Percentiles rank a stretch among this genome's conserved stretches.
Evolutionary conservation across 331 rosid genomes (phyloP).

Genomic region (Spiraea crenata): DNA sequence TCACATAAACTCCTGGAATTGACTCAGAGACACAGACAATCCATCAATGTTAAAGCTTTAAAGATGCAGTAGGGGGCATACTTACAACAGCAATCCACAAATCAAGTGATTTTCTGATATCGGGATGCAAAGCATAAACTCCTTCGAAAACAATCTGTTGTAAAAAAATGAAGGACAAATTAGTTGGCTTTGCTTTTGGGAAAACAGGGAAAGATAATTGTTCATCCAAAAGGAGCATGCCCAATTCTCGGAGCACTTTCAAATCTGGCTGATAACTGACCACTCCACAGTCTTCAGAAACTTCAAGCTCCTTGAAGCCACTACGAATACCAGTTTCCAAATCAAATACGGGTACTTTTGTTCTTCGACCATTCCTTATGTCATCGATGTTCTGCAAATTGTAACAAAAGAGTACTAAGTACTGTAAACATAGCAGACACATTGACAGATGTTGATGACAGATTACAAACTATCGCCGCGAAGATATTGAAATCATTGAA

Average conservation of each 20-base stretch:
- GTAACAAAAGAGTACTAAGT: slow-evolving; percentile 26
- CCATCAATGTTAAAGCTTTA: slow-evolving; percentile 8
- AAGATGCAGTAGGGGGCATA: slow-evolving; percentile 30
- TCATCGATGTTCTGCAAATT: slow-evolving; percentile 85
- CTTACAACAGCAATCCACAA: slow-evolving; percentile 99
- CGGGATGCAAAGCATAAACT: slow-evolving; percentile 95
- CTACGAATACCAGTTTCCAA: slow-evolving; percentile 89
- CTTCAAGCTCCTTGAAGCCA: slow-evolving; percentile 92
- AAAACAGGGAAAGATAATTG: neutral
- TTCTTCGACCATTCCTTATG: slow-evolving; percentile 74
- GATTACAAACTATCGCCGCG: neutral
- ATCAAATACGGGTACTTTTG: slow-evolving; percentile 90
- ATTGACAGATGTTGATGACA: neutral
- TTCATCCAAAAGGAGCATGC: slow-evolving; percentile 20
- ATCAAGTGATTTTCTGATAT: slow-evolving; percentile 87
- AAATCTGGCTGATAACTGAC: slow-evolving; percentile 49
- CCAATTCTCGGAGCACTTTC: slow-evolving; percentile 15
- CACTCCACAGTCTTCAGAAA: slow-evolving; percentile 99
- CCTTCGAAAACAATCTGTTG: slow-evolving; percentile 95
- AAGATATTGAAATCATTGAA: slow-evolving; percentile 1
- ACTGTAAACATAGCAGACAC: slow-evolving; percentile 1
- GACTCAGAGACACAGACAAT: slow-evolving; percentile 18
- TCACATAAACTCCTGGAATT: slow-evolving; percentile 11
- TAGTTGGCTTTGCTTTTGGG: neutral
- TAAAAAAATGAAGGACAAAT: slow-evolving; percentile 14